These are phyloP conservation scores for Suillus brevipes DNA, from an alignment of 768 basidiomycete species.

Conservation along the genomic window DNA sequence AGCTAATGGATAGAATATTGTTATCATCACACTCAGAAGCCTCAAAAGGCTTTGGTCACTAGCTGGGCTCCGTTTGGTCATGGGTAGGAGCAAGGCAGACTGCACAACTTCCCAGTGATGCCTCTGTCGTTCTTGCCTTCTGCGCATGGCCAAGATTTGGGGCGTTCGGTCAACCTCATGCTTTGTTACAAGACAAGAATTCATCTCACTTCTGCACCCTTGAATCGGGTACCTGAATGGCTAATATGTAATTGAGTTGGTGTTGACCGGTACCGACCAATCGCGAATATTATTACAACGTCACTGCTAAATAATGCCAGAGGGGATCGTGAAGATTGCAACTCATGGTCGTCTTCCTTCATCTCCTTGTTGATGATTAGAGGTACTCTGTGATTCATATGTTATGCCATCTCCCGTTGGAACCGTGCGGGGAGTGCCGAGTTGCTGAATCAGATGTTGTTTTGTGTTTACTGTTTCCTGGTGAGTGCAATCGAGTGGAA, in stretches of 20 bases:
- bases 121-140: background rate
- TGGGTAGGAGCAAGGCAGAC: background rate
- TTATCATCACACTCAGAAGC: background rate
- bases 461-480: constrained; percentile 2
- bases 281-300: background rate
- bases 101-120: background rate
- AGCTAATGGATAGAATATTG: too few species aligned
- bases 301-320: background rate
- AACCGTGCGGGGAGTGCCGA: constrained; percentile 3
- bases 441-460: constrained; percentile 1
- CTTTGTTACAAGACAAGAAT: background rate
- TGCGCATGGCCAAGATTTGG: background rate
- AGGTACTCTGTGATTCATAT: background rate
- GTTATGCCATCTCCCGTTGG: background rate
- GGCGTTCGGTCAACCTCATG: background rate
- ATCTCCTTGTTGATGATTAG: background rate
- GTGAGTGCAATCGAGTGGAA: background rate
- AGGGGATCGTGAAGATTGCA: background rate
- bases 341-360: background rate
- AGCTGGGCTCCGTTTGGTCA: background rate
- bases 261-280: background rate
- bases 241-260: constrained; percentile 1
- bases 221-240: background rate
- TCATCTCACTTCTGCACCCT: background rate
- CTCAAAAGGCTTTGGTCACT: background rate